A percentile compares a stretch with the other conserved stretches of the same genome.
These are phyloP conservation scores for Lichtheimia ornata DNA, from an alignment of 371 early-diverging fungal genomes.

Conservation along the genomic window DNA sequence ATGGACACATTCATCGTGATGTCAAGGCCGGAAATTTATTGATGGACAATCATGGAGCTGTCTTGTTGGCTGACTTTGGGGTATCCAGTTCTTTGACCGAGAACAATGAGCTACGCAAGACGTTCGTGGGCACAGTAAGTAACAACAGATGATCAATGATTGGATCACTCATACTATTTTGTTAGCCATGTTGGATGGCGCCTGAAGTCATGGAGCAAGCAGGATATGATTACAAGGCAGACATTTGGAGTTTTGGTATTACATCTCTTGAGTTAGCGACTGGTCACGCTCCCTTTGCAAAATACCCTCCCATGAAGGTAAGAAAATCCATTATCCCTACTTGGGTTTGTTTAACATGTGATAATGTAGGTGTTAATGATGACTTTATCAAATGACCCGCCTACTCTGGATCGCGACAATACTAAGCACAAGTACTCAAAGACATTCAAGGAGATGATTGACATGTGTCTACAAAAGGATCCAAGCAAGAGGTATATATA, in stretches of 20 bases:
- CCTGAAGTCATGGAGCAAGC: constrained; percentile 77
- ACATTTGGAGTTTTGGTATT: constrained; percentile 93
- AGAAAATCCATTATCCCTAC: neutral
- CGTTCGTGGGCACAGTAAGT: constrained; percentile 57
- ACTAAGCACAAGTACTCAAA: constrained; percentile 77
- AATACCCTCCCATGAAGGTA: constrained; percentile 85
- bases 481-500: constrained; percentile 66
- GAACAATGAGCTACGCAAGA: constrained; percentile 73
- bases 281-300: constrained; percentile 90
- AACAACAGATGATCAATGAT: neutral
- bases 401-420: constrained; percentile 79
- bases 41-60: constrained; percentile 79
- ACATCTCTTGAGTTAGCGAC: constrained; percentile 86
- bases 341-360: constrained; percentile 39
- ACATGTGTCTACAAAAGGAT: constrained; percentile 80
- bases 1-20: constrained; percentile 89
- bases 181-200: constrained; percentile 87
- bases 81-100: constrained; percentile 80
- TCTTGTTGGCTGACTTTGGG: constrained; percentile 90
- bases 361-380: constrained; percentile 77
- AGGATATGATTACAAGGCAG: constrained; percentile 87
- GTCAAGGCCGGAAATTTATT: constrained; percentile 89
- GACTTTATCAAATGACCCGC: constrained; percentile 86
- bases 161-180: neutral
- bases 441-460: constrained; percentile 84